phyloP scores from a whole-genome alignment of 129 eudicot species.

The Chrysanthemum seticuspe region DNA sequence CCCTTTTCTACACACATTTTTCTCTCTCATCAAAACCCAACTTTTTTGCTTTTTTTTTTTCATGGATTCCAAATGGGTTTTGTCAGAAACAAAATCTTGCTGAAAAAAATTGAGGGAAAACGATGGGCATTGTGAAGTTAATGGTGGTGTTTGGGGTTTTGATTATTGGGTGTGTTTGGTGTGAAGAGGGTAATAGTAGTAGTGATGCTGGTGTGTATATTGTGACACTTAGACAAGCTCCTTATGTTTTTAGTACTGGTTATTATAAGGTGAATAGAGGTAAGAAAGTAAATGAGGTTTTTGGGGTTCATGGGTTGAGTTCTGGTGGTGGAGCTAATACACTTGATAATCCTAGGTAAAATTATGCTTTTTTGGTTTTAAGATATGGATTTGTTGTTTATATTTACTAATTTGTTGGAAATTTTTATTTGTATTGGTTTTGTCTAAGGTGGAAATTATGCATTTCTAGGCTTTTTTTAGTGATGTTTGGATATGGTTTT shows the following conservation, averaged over 20 bases:
- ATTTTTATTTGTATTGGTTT: neutral
- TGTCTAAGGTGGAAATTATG: neutral
- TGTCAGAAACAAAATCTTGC: neutral
- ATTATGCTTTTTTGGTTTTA: neutral
- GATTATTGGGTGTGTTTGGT: conserved; percentile 19
- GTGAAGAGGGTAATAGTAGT: conserved; percentile 28
- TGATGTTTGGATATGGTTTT: neutral
- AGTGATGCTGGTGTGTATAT: conserved; percentile 58
- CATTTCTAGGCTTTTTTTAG: neutral
- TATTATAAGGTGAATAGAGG: conserved; percentile 31
- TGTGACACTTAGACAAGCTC: conserved; percentile 75
- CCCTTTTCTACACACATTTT: neutral
- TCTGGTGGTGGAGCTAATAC: conserved; percentile 39
- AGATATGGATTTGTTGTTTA: neutral
- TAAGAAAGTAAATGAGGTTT: conserved; percentile 22
- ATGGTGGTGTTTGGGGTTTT: conserved; percentile 38
- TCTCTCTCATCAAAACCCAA: conserved; percentile 15
- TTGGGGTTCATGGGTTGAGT: conserved; percentile 32
- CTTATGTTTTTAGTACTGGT: conserved; percentile 36
- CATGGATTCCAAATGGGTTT: conserved; percentile 17
- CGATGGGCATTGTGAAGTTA: conserved; percentile 41
- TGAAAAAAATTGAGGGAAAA: neutral
- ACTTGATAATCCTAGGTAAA: conserved; percentile 65
- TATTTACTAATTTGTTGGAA: conserved; percentile 6
- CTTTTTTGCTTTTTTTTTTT: neutral